Evolutionary conservation across 768 basidiomycete genomes (phyloP), one percentile per base, ranked within the genome.

Genomic region (Pisolithus microcarpus): DNA sequence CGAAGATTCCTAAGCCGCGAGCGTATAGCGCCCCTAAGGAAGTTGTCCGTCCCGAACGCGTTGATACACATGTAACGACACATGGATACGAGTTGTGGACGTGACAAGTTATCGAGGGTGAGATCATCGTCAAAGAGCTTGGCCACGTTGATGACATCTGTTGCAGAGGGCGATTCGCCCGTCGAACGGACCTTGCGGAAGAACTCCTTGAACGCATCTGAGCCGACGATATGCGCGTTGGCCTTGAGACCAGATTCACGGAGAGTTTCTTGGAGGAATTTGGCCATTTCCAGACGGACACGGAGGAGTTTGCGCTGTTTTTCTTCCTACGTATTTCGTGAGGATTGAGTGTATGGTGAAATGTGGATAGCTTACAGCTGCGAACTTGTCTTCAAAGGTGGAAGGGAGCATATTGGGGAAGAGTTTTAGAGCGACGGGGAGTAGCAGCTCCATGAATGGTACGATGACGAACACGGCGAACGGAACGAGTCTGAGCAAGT

Each of bases 401-500:
- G 91, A 94, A 0, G 96, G 96, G 5, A 99, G 80, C 92, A 98
- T 98, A 68, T 89, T 97, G 13, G 96, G n/a, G 79, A 99, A 99
- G 40, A 99, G 70, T 67, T 95, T 96, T 57, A 99, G 77, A 0
- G 93, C 94, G 38, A 99, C 91, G 2, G 96, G 96, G 3, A 99
- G 80, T 5, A 99, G 76, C 16, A 99, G 66, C 65, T 98, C 96
- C 95, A 98, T 98, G 77, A 98, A 98, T 1, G 96, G 96, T 3
- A 99, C 91, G 60, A 96, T 75, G 56, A 98, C 65, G 72, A 99
- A 97, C 46, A 91, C 91, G 7, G 89, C 82, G 69, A 99, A 99
- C 1, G 96, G 96, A 21, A 98, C 84, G 13, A 99, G 82, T 28
- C 96, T 83, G 48, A 99, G 70, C 28, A 98, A 64, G 69, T 99